phyloP scores from a whole-genome alignment of 805 yeast genomes.

The Barnettozyma vustinii region DNA sequence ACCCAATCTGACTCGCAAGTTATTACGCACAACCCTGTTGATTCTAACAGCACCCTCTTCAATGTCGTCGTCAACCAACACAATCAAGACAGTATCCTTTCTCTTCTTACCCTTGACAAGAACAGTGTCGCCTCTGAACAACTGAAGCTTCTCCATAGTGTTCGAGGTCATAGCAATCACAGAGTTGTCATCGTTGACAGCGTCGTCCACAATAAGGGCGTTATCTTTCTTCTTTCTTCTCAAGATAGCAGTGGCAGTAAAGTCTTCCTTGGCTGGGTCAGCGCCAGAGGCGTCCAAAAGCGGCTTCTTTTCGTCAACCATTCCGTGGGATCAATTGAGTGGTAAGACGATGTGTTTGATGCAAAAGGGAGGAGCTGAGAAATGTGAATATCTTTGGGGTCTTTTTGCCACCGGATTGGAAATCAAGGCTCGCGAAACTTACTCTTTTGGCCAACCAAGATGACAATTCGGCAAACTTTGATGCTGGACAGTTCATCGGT shows the following conservation, averaged over 20 bases:
- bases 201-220: slow-evolving; percentile 90
- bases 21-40: slow-evolving; percentile 94
- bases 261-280: slow-evolving; percentile 49
- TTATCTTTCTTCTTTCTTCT: slow-evolving; percentile 98
- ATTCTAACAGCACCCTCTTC: slow-evolving; percentile 93
- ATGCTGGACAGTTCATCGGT: background rate
- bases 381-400: background rate
- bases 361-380: background rate
- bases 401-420: slow-evolving; percentile 3
- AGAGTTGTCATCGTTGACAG: slow-evolving; percentile 94
- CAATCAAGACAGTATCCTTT: slow-evolving; percentile 94
- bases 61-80: slow-evolving; percentile 91
- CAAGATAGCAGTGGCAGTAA: slow-evolving; percentile 94
- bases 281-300: slow-evolving; percentile 67
- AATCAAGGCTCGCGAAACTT: background rate
- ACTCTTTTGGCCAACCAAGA: background rate
- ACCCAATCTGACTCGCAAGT: slow-evolving; percentile 88
- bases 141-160: slow-evolving; percentile 90
- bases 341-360: background rate
- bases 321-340: slow-evolving; percentile 3
- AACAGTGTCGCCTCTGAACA: slow-evolving; percentile 97
- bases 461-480: too few species aligned
- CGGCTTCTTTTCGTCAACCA: slow-evolving; percentile 34
- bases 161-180: slow-evolving; percentile 91
- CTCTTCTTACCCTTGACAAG: slow-evolving; percentile 97